phyloP scores from a whole-genome alignment of 2,329 filamentous ascomycete species.

The Trichophyton schoenleinii region DNA sequence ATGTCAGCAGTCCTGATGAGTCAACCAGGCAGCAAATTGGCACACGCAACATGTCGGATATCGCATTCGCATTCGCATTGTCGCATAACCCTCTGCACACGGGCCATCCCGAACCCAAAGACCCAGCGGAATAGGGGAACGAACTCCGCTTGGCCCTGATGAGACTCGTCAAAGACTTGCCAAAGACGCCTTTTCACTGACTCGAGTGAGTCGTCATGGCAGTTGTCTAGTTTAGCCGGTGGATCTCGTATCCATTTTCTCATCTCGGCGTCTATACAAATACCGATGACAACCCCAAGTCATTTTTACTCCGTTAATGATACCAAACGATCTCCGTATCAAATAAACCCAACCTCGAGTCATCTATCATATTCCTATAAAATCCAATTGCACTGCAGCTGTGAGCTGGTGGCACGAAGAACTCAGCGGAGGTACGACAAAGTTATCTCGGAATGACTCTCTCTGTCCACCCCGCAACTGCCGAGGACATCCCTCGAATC shows the following conservation, averaged over 20 bases:
- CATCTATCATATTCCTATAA: background rate
- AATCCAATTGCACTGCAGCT: background rate
- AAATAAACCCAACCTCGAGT: background rate
- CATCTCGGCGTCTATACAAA: background rate
- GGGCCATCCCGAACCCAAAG: too few relatives aligned
- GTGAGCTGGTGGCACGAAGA: background rate
- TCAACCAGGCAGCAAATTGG: too few relatives aligned
- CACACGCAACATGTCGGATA: too few relatives aligned
- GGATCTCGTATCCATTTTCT: background rate
- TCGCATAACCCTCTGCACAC: too few relatives aligned
- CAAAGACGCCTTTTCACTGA: background rate
- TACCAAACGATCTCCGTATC: background rate
- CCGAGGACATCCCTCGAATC: conserved; percentile 8
- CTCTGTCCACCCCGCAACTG: conserved; percentile 7
- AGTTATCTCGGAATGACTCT: conserved; percentile 7
- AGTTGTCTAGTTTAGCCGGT: background rate
- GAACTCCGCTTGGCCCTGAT: background rate
- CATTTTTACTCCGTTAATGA: background rate
- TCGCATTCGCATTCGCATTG: too few relatives aligned
- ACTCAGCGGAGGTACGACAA: background rate
- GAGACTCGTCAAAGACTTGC: background rate
- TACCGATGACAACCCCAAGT: background rate
- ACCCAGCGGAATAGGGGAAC: background rate
- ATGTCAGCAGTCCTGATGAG: too few relatives aligned
- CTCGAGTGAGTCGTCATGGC: background rate